A percentile compares a stretch with the other conserved stretches of the same genome.
Evolutionary conservation across 129 eudicot species (phyloP).

Genomic region (Logfia minima): DNA sequence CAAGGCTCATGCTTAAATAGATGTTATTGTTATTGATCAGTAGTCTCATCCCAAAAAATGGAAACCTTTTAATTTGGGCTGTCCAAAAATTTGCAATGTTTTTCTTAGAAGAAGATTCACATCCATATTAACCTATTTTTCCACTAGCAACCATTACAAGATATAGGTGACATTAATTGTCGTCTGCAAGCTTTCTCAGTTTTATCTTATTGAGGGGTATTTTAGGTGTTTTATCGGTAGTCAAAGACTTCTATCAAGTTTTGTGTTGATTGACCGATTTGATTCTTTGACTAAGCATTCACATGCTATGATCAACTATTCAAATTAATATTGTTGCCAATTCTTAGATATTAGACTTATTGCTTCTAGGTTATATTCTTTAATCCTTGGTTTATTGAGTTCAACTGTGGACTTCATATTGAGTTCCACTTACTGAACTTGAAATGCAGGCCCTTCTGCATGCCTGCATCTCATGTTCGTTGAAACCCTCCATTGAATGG

Average conservation of each 20-base stretch:
- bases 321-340: slow-evolving; percentile 2
- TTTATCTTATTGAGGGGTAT: background rate
- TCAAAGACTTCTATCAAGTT: background rate
- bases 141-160: background rate
- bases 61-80: background rate
- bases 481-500: slow-evolving; percentile 90
- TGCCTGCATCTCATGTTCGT: slow-evolving; percentile 86
- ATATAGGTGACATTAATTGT: background rate
- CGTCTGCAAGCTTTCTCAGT: background rate
- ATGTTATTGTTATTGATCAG: background rate
- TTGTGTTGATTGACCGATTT: background rate
- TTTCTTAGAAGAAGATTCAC: slow-evolving; percentile 3
- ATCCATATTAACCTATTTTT: background rate
- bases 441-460: slow-evolving; percentile 80
- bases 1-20: background rate
- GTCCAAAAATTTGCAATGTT: background rate
- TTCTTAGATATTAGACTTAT: background rate
- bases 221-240: background rate
- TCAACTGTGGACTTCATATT: slow-evolving; percentile 13
- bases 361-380: background rate
- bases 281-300: background rate
- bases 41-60: background rate
- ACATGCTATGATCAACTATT: background rate
- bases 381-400: background rate
- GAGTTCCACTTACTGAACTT: slow-evolving; percentile 13